Evolutionary conservation across 73 alveolate genomes (phyloP).

Genomic region (Paramecium biaurelia): DNA sequence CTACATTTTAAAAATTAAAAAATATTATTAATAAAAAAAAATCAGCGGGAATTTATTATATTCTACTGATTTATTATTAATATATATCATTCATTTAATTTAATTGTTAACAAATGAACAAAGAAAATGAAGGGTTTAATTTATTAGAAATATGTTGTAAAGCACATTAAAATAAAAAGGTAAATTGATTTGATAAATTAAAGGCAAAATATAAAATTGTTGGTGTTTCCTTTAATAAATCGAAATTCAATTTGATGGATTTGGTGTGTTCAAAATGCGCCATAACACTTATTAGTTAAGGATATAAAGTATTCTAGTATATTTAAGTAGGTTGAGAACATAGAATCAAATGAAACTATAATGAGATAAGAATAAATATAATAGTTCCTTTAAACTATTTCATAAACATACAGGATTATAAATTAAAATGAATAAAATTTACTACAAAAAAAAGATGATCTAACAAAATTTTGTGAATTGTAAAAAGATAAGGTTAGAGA

Average conservation of each 20-base stretch:
- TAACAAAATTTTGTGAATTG: background rate
- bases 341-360: background rate
- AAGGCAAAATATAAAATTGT: background rate
- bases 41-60: background rate
- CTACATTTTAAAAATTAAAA: background rate
- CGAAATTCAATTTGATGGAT: background rate
- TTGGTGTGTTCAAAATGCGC: slow-evolving; percentile 15
- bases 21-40: background rate
- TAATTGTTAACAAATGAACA: background rate
- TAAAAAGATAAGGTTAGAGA: background rate
- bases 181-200: background rate
- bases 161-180: background rate
- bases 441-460: background rate
- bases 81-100: background rate
- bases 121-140: slow-evolving; percentile 1
- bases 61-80: background rate
- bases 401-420: background rate
- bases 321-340: background rate
- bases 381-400: background rate
- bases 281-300: background rate
- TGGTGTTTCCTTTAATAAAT: background rate
- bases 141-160: background rate
- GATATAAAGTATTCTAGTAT: background rate
- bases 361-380: background rate
- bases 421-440: background rate